Conservation (phyloP, 768 basidiomycete species). For the Podaxis sp. region DNA sequence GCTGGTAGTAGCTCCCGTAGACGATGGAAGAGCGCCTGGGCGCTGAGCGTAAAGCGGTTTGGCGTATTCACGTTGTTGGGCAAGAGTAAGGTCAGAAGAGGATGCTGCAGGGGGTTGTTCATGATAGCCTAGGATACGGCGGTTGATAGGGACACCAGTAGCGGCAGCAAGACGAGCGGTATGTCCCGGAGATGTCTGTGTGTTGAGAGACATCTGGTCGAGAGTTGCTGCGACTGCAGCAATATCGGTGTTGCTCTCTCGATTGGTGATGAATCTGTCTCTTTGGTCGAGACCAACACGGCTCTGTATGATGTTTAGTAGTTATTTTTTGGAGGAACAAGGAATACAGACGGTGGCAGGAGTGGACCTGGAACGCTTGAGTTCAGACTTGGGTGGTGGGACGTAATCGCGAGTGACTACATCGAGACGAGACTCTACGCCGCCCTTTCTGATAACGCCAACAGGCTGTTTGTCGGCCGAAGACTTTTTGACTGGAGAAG, state of each 20-base stretch:
- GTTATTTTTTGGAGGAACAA: conserved; percentile 12
- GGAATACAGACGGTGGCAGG: conserved; percentile 50
- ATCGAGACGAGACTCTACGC: conserved; percentile 73
- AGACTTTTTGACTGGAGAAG: conserved; percentile 22
- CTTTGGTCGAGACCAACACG: conserved; percentile 47
- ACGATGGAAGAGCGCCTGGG: conserved; percentile 60
- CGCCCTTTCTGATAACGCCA: conserved; percentile 76
- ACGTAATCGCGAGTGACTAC: conserved; percentile 78
- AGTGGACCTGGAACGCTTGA: conserved; percentile 74
- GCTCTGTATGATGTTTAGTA: conserved; percentile 30
- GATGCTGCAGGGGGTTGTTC: conserved; percentile 77
- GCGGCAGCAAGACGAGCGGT: conserved; percentile 77
- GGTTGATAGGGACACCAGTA: conserved; percentile 72
- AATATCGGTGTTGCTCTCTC: conserved; percentile 38
- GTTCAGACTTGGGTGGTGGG: conserved; percentile 59
- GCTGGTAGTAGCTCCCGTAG: conserved; percentile 61
- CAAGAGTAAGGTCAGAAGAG: conserved; percentile 72
- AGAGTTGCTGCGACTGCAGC: conserved; percentile 59
- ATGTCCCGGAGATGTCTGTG: conserved; percentile 69
- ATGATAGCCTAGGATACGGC: conserved; percentile 86
- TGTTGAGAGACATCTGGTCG: conserved; percentile 59
- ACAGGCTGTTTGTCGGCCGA: conserved; percentile 17
- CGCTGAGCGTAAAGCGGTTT: conserved; percentile 72
- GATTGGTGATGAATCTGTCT: conserved; percentile 73
- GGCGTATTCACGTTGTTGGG: conserved; percentile 75